Conservation (phyloP, 2,329 filamentous ascomycete genomes). For the Paradendryphiella salina region DNA sequence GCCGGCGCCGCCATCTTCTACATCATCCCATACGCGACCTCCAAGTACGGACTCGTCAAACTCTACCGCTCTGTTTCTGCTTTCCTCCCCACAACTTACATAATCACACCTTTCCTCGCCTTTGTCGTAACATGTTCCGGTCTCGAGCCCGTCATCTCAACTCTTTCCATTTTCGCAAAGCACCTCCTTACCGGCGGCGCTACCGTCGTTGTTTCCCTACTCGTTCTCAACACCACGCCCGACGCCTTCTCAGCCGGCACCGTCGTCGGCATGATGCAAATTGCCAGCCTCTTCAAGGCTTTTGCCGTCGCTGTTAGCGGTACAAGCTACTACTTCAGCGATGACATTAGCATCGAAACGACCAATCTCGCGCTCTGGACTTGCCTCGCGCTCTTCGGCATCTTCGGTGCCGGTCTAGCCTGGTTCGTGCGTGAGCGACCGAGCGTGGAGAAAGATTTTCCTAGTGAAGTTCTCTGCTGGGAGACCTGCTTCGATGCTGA, state of each 20-base stretch:
- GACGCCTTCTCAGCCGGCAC: constrained; percentile 54
- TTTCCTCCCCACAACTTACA: constrained; percentile 48
- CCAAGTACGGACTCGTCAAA: constrained; percentile 48
- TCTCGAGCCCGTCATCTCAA: constrained; percentile 45
- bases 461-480: constrained; percentile 50
- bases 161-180: constrained; percentile 49
- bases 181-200: constrained; percentile 49
- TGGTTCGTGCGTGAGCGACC: constrained; percentile 52
- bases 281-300: constrained; percentile 53
- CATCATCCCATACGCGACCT: constrained; percentile 44
- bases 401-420: constrained; percentile 49
- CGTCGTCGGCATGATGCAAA: constrained; percentile 54
- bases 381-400: constrained; percentile 47
- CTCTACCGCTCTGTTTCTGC: constrained; percentile 50
- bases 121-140: constrained; percentile 42
- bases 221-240: constrained; percentile 54
- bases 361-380: constrained; percentile 54
- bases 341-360: constrained; percentile 49
- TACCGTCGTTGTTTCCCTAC: constrained; percentile 50
- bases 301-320: constrained; percentile 53
- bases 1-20: constrained; percentile 48
- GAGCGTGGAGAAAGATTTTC: constrained; percentile 52
- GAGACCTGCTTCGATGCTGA: constrained; percentile 53
- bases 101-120: constrained; percentile 47
- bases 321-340: constrained; percentile 52